Base-by-base conservation (phyloP, 2,329 filamentous ascomycete species). In the Phoma sp. region DNA sequence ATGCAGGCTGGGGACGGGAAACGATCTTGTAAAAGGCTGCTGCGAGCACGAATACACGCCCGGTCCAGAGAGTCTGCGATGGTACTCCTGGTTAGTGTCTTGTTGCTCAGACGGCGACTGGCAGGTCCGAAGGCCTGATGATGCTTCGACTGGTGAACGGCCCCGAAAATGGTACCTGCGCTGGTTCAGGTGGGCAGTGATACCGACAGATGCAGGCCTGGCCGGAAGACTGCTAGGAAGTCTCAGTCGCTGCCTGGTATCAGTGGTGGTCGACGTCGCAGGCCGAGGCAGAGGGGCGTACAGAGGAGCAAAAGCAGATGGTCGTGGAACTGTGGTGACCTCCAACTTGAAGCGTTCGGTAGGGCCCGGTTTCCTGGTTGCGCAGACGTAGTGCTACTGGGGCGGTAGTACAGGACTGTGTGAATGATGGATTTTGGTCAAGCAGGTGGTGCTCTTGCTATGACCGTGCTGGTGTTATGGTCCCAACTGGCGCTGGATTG, bases 321-420 rank as follows among this genome's bases (percentile, higher is more conserved):
- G 33, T 65, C 59, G 72, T 72, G 73, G 54, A 64, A 77, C 74
- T 52, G 66, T 64, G 68, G 65, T 67, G 64, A 64, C 61, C 53
- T 71, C 65, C 66, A 66, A 71, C 62, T 66, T 67, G 55, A 56
- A 73, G 72, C 52, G 59, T 61, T 76, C 66, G 71, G 71, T 70
- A 70, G 65, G 66, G 69, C 74, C 77, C 76, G 72, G 61, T 72
- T 75, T 74, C 73, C 75, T 75, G 77, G 77, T 77, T 73, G 77
- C 74, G 77, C 76, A 80, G 76, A 76, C 69, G 74, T 72, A 68
- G 76, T 76, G 77, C 73, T 68, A 77, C 77, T 73, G 42, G 37
- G 63, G 65, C 53, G 58, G 74, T 75, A 55, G 65, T 66, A 74
- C 71, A 64, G 62, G 66, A n/a, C 72, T 74, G 70, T 74, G 71